Base-by-base conservation (phyloP, 352 stramenopile species). In the Pythium sp. region DNA sequence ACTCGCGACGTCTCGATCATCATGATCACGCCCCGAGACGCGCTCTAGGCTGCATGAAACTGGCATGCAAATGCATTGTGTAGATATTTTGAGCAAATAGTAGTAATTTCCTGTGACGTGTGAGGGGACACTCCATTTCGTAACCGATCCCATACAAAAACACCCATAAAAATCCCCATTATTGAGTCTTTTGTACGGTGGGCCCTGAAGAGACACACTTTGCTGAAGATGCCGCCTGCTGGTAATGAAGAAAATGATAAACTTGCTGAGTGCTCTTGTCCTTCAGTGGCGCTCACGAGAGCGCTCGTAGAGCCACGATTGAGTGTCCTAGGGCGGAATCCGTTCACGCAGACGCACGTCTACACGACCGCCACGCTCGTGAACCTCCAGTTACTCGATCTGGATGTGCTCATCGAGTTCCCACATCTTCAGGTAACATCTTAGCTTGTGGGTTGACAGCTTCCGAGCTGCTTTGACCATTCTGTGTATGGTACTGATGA, bases 321-420 rank as follows among this genome's bases (percentile, higher is more conserved):
- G 26, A 77, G 81, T 54, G 73, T 86, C 14, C 51, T 93, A 6
- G 81, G 85, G 7, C 82, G 77, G 64, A 84, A 91, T 43, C 85
- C 85, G 53, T 91, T 86, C 73, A 84, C 82, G 1, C 77, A 87
- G 20, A 74, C 71, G 28, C 82, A 87, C 46, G 73, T 93, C 32
- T 91, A 76, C 71, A 93, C 85, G 9, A 91, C 80, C 5, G 78
- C 77, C 18, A 76, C 73, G 26, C 76, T 92, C 2, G 64, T 56
- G 14, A 62, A 59, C 26, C 72, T 89, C 5, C 62, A 71, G 26
- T 74, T 91, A 30, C 64, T 65, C 0, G 72, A 91, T 65, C 64
- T 92, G n/a, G 41, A 73, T 2, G 68, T 65, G 0, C 71, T 91
- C 22, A 66, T 67, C 7, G 78, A 81, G 22, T 92, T 90, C 57